Base-by-base conservation (phyloP, 2,329 filamentous ascomycete genomes). In the Amphichorda felina region DNA sequence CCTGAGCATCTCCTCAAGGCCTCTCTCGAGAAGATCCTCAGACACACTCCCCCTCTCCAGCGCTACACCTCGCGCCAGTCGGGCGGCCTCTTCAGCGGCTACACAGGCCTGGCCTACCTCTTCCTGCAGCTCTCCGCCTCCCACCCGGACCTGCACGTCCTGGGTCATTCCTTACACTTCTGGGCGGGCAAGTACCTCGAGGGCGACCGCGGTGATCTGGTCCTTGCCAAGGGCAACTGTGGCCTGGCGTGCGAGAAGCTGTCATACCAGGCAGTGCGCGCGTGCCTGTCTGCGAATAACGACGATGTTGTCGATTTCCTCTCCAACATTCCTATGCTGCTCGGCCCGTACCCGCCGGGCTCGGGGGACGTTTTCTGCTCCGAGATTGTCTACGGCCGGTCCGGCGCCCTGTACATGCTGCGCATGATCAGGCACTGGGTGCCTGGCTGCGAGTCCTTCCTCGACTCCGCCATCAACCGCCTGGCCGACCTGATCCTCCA, bases 331-430 rank as follows among this genome's bases (percentile, higher is more conserved):
- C 42, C 53, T 3, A 38, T 46, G n/a, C 38, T 63, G 4, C 42
- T 61, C 11, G 46, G 43, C 0, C 46, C 51, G 4, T 51, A 47
- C 18, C 35, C 43, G 2, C 41, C 41, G 18, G 34, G 37, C 3
- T 39, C 45, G n/a, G 48, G 48, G 2, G 66, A 68, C 18, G 63
- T 55, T 2, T 63, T 59, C 25, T 49, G 55, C 2, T 74, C 80
- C 36, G 79, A 84, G 47, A 69, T 78, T 53, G 56, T 81, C 5
- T 76, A 79, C 49, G 81, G 81, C 5, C 67, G 77, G 9, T 75
- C 79, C 2, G 80, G 80, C 1, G 72, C 75, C 36, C 60, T 85
- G 17, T 84, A 83, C 49, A 59, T 82, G 30, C 63, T 85, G 28
- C 66, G 81, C 1, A 56, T 82, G 39, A 71, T 82, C 24, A 69